Percentiles rank a stretch among this genome's conserved stretches.
Evolutionary conservation across 164 flowering plant species (phyloP).

Genomic region (Nymphaea thermarum): DNA sequence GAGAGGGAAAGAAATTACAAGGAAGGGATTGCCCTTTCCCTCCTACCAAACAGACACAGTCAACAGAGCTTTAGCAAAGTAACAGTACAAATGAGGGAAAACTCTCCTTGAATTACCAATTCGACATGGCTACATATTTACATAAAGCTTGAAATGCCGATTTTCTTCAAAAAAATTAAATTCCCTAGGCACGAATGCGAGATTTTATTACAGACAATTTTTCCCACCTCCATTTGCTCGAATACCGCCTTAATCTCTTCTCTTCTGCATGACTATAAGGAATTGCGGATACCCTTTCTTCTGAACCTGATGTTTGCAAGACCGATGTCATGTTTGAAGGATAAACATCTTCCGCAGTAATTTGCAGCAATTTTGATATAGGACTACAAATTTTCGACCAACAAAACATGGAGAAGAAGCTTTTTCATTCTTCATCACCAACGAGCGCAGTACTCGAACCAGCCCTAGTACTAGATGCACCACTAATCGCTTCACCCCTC

Average conservation of each 20-base stretch:
- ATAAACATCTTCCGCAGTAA: not conserved
- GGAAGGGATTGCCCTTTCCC: too few species aligned
- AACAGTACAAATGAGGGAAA: not conserved
- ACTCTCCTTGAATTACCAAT: not conserved
- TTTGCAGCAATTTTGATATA: too few species aligned
- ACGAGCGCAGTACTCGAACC: not conserved
- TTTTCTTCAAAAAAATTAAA: too few species aligned
- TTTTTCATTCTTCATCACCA: not conserved
- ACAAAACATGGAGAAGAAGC: not conserved
- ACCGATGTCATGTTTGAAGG: not conserved
- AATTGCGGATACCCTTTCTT: slow-evolving; percentile 34
- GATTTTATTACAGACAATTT: slow-evolving; percentile 10
- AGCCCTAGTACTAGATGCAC: not conserved
- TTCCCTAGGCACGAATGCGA: too few species aligned
- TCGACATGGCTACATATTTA: too few species aligned
- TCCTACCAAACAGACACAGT: too few species aligned
- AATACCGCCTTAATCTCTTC: slow-evolving; percentile 40
- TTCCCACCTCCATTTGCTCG: slow-evolving; percentile 40
- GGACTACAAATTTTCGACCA: not conserved
- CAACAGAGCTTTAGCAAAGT: too few species aligned
- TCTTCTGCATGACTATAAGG: slow-evolving; percentile 63
- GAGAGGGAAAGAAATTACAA: too few species aligned
- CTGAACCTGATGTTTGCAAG: slow-evolving; percentile 23
- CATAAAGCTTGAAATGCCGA: too few species aligned
- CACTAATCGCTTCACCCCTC: not conserved